A percentile compares a stretch with the other conserved stretches of the same genome.
Evolutionary conservation across 495 filamentous ascomycete genomes (phyloP).

Genomic region (Trypethelium eluteriae): DNA sequence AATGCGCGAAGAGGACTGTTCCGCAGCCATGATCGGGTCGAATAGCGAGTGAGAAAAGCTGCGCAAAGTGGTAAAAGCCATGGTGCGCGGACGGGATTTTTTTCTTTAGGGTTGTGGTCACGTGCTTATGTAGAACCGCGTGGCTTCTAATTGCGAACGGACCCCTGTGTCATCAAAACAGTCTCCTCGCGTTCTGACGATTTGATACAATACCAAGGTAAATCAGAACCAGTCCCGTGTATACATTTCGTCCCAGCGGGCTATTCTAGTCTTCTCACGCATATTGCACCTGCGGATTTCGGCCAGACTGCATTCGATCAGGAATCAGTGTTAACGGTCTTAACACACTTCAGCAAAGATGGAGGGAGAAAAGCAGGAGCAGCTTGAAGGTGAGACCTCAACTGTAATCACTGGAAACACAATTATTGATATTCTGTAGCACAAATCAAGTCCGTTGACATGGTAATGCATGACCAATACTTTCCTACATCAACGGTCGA

Average conservation of each 20-base stretch:
- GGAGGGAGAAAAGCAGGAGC: constrained; percentile 53
- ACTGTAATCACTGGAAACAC: not conserved
- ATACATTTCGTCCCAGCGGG: too few relatives aligned
- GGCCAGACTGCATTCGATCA: too few relatives aligned
- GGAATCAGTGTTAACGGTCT: not conserved
- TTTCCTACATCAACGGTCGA: not conserved
- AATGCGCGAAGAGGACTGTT: constrained; percentile 65
- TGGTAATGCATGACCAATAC: constrained; percentile 52
- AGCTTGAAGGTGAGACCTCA: constrained; percentile 56
- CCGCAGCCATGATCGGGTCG: not conserved
- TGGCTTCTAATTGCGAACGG: not conserved
- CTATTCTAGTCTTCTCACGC: too few relatives aligned
- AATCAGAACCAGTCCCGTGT: too few relatives aligned
- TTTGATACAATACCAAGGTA: not conserved
- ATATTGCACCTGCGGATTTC: too few relatives aligned
- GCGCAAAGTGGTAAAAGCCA: not conserved
- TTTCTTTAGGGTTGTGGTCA: not conserved
- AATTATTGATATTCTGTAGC: constrained; percentile 48
- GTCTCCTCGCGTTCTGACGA: constrained; percentile 28
- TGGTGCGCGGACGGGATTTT: not conserved
- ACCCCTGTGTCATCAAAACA: constrained; percentile 4
- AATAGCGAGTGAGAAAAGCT: not conserved
- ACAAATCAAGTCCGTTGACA: constrained; percentile 93
- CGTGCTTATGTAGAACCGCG: not conserved
- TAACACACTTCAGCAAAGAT: not conserved